A percentile compares a stretch with the other conserved stretches of the same genome.
phyloP scores from a whole-genome alignment of 306 rosid genomes.

The Quercus cerris region DNA sequence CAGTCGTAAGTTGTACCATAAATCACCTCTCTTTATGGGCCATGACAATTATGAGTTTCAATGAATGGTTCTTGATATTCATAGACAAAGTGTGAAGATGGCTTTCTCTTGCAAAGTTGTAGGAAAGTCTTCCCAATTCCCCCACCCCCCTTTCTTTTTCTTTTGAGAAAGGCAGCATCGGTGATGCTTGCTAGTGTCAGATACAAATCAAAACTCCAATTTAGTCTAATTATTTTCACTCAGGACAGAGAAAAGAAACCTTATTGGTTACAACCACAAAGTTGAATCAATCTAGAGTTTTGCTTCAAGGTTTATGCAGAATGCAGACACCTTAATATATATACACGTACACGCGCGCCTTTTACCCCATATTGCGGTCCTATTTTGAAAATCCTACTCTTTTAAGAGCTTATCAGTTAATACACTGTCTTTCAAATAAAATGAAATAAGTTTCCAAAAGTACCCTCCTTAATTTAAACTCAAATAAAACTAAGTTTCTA shows the following conservation, averaged over 20 bases:
- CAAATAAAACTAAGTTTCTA: too few relatives aligned
- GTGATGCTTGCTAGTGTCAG: not conserved
- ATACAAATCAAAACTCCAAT: not conserved
- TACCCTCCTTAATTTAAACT: too few relatives aligned
- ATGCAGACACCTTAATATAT: too few relatives aligned
- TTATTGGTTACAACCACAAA: not conserved
- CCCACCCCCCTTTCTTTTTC: not conserved
- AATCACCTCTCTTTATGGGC: not conserved
- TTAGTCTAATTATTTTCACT: not conserved
- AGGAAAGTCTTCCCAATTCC: not conserved
- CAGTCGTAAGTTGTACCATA: not conserved
- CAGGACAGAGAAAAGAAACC: not conserved
- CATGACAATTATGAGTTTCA: not conserved
- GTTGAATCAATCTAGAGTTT: not conserved
- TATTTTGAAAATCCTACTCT: too few relatives aligned
- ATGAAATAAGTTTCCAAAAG: too few relatives aligned
- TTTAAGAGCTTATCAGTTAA: too few relatives aligned
- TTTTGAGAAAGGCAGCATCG: not conserved
- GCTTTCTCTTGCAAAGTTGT: not conserved
- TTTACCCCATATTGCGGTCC: too few relatives aligned
- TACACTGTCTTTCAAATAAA: too few relatives aligned
- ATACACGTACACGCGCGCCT: fast-evolving
- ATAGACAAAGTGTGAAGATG: not conserved
- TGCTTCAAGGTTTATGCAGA: not conserved
- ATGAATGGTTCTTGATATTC: not conserved